Conservation (phyloP, 129 eudicot species). For the Escallonia herrerae region DNA sequence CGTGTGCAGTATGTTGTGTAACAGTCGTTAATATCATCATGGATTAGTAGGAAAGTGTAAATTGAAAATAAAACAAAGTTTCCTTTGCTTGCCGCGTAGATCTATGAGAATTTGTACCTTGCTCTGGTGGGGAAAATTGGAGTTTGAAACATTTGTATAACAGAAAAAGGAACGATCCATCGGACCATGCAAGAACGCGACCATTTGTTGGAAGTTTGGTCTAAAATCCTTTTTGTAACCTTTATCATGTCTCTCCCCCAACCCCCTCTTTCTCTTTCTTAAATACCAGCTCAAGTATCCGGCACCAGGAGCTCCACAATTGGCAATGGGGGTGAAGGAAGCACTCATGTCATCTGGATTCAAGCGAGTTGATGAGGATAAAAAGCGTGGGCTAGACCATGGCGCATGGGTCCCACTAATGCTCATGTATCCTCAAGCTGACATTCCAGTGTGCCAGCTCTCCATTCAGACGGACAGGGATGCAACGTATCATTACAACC, state of each 20-base stretch:
- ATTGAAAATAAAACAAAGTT: no score
- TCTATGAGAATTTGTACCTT: no score
- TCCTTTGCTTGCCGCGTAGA: no score
- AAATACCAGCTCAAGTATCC: constrained; percentile 69
- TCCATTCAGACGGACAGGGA: constrained; percentile 59
- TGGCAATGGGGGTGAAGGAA: constrained; percentile 69
- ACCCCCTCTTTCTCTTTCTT: not conserved
- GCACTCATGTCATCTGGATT: constrained; percentile 57
- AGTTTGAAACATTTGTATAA: no score
- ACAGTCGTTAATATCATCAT: no score
- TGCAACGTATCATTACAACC: constrained; percentile 62
- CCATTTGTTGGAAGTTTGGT: no score
- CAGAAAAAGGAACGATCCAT: no score
- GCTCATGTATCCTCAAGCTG: constrained; percentile 90
- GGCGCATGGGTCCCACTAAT: constrained; percentile 98
- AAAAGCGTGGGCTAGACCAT: constrained; percentile 81
- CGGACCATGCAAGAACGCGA: no score
- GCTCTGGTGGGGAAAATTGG: no score
- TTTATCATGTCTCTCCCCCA: not conserved
- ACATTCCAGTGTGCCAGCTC: constrained; percentile 86
- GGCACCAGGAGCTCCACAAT: constrained; percentile 78
- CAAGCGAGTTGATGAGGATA: constrained; percentile 47
- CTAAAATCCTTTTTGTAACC: not conserved
- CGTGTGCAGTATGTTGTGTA: no score
- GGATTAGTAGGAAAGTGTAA: no score